Conservation (phyloP, 192 early-diverging fungal species). For the Podochytrium sp. region DNA sequence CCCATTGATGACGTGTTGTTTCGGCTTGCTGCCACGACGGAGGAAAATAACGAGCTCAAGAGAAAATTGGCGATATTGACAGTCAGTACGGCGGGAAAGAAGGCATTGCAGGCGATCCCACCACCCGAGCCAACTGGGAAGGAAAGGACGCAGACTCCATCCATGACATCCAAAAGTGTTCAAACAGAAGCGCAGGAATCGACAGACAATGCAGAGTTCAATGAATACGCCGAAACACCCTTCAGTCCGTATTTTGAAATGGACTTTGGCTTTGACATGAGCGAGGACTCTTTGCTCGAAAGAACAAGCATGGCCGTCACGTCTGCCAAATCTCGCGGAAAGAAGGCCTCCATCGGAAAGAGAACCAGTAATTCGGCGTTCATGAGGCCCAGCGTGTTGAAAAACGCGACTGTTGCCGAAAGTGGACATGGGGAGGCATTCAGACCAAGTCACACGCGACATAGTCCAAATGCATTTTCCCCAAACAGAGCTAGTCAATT, state of each 20-base stretch:
- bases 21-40: constrained; percentile 1
- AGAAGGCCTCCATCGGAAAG: background rate
- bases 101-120: background rate
- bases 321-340: background rate
- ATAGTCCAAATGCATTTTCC: background rate
- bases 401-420: too few relatives aligned
- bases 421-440: too few relatives aligned
- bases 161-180: background rate
- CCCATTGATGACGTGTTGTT: constrained; percentile 20
- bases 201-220: background rate
- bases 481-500: background rate
- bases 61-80: constrained; percentile 21
- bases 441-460: background rate
- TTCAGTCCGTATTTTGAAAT: background rate
- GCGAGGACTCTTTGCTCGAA: background rate
- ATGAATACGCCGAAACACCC: background rate
- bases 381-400: too few relatives aligned
- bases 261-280: background rate
- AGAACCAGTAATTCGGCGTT: background rate
- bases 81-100: constrained; percentile 3
- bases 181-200: background rate
- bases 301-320: too few relatives aligned
- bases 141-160: background rate
- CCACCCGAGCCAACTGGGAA: background rate
- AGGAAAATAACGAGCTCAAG: constrained; percentile 27